phyloP scores from a whole-genome alignment of 352 stramenopile genomes.

The Pilasporangium apinafurcum region DNA sequence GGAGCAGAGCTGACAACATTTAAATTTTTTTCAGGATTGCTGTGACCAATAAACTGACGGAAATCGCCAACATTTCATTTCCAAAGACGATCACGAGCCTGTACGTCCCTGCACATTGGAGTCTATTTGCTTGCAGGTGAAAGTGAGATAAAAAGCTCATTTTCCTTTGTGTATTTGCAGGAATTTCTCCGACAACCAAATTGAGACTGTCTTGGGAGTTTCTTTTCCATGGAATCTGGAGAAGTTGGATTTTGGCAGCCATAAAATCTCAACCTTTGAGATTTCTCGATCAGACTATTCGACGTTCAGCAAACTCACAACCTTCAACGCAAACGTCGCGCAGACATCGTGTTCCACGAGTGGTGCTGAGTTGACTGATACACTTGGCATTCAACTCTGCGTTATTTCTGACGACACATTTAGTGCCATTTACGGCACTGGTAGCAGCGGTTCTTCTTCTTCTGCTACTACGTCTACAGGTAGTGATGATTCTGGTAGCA shows the following conservation, averaged over 20 bases:
- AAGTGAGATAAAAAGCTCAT: background rate
- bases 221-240: constrained; percentile 44
- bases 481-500: constrained; percentile 13
- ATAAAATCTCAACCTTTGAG: constrained; percentile 59
- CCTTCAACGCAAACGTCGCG: constrained; percentile 30
- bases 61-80: constrained; percentile 49
- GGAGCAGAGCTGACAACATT: background rate
- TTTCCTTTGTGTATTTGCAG: background rate
- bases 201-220: constrained; percentile 46
- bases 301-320: constrained; percentile 37
- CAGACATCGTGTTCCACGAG: constrained; percentile 35
- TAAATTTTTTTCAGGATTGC: constrained; percentile 12
- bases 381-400: constrained; percentile 36
- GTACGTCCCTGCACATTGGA: constrained; percentile 1
- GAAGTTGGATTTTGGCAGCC: constrained; percentile 34
- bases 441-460: constrained; percentile 8
- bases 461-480: constrained; percentile 13
- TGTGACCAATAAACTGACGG: constrained; percentile 30
- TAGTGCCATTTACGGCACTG: constrained; percentile 26
- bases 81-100: constrained; percentile 34
- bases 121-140: too few relatives aligned
- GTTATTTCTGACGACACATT: constrained; percentile 68
- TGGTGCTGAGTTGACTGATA: constrained; percentile 38
- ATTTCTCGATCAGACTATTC: constrained; percentile 57
- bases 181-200: constrained; percentile 54